Conservation (phyloP, 2,329 filamentous ascomycete species). For the Colletotrichum tropicicola region DNA sequence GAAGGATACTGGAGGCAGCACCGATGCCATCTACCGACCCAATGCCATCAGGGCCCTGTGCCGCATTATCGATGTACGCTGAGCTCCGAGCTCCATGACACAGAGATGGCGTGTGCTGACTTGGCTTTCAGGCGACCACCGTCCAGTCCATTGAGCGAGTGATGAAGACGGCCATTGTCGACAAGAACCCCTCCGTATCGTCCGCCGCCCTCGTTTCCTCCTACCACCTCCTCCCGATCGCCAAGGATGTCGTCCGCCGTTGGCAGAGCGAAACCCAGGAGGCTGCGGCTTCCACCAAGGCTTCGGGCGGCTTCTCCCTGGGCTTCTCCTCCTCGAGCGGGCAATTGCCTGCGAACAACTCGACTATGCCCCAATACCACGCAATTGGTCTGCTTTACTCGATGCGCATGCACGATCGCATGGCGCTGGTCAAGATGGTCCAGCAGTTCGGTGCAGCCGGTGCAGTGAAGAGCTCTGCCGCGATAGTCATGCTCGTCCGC, state of each 20-base stretch:
- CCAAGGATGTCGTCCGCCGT: slow-evolving; percentile 91
- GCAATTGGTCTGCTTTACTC: slow-evolving; percentile 97
- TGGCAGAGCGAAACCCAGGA: slow-evolving; percentile 99
- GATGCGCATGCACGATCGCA: slow-evolving; percentile 96
- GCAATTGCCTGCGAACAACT: slow-evolving; percentile 85
- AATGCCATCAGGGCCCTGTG: slow-evolving; percentile 96
- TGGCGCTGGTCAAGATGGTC: slow-evolving; percentile 99
- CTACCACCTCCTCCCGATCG: slow-evolving; percentile 96
- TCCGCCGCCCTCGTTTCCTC: slow-evolving; percentile 96
- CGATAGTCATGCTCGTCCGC: slow-evolving; percentile 90
- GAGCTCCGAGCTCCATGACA: slow-evolving; percentile 10
- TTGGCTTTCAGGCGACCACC: slow-evolving; percentile 76
- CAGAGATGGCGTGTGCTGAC: slow-evolving; percentile 15
- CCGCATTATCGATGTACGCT: slow-evolving; percentile 90
- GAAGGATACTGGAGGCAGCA: slow-evolving; percentile 98
- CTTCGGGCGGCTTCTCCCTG: slow-evolving; percentile 87
- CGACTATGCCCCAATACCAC: slow-evolving; percentile 98
- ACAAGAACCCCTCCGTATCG: slow-evolving; percentile 97
- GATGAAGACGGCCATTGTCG: slow-evolving; percentile 99
- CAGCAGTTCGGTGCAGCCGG: slow-evolving; percentile 95
- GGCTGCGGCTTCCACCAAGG: slow-evolving; percentile 90
- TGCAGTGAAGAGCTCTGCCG: slow-evolving; percentile 93
- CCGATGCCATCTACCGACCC: slow-evolving; percentile 90
- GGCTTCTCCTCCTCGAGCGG: slow-evolving; percentile 86
- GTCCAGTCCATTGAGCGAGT: slow-evolving; percentile 98